Conservation (phyloP, 352 stramenopile species). For the Pilasporangium apinafurcum region DNA sequence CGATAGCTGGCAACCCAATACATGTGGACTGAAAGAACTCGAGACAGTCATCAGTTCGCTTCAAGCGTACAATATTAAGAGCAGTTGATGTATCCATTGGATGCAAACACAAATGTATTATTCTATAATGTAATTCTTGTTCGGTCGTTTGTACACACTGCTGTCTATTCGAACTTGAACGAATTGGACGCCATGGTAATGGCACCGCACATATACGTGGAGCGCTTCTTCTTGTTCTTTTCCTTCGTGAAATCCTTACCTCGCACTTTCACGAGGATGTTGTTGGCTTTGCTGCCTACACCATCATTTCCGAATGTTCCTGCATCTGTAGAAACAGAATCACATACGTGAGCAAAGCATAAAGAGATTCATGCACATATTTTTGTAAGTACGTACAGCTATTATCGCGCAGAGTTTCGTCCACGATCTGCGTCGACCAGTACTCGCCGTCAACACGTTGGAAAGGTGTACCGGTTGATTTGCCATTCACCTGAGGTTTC, state of each 20-base stretch:
- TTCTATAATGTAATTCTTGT: too few species aligned
- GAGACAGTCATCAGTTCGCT: constrained; percentile 28
- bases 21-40: constrained; percentile 26
- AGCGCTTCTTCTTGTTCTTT: constrained; percentile 99
- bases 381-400: constrained; percentile 68
- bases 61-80: too few species aligned
- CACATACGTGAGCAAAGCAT: too few species aligned
- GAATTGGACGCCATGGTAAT: constrained; percentile 93
- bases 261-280: constrained; percentile 96
- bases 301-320: constrained; percentile 93
- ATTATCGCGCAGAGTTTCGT: constrained; percentile 97
- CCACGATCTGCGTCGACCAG: constrained; percentile 89
- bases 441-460: constrained; percentile 96
- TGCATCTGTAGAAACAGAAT: constrained; percentile 90
- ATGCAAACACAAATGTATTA: constrained; percentile 9
- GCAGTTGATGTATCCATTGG: too few species aligned
- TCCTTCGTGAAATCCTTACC: constrained; percentile 99
- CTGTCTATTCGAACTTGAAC: constrained; percentile 85
- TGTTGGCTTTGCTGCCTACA: constrained; percentile 96
- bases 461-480: constrained; percentile 93
- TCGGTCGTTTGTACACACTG: too few species aligned
- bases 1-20: constrained; percentile 40
- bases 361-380: too few species aligned
- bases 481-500: constrained; percentile 38
- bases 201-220: constrained; percentile 91